Base-by-base conservation (phyloP, 768 basidiomycete species). In the Leccinum pellstonianum region DNA sequence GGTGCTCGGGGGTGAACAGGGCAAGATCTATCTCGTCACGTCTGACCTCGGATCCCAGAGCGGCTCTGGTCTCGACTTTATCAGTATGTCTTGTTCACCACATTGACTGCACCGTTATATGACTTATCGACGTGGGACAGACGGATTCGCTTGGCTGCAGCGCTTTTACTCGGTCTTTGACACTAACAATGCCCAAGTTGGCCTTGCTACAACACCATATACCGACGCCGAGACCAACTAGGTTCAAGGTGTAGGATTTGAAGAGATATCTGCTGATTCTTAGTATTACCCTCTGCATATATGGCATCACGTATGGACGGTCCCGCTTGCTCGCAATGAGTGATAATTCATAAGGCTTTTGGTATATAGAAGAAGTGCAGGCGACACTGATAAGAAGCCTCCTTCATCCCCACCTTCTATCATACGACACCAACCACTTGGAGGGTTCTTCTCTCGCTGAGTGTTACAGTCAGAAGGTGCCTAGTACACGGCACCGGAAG, bases 31-130 rank as follows among this genome's bases (percentile, higher is more conserved):
- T 63, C 76, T 86, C 60, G 77, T 86, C 66, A 74, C 78, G 19
- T 77, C 76, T 21, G 83, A 86, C 65, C 66, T 86, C 46, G 84
- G 85, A 35, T 69, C 67, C 55, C 62, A 64, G 54, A 81, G 77
- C 56, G 86, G 86, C 3, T 72, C 77, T 41, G 86, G 86, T 51
- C 78, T 89, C 15, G 85, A 87, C 73, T 88, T 87, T 68, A 83
- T 87, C 71, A 80, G 82, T 85, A 62, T 17, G 79, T 76, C 21
- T 43, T 43, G n/a, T 43, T 43, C n/a, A 43, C n/a, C 9, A 9
- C 41, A 0, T 19, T n/a, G 8, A 19, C 8, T 43, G 4, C 2
- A 10, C 41, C 9, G 9, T 11, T 7, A 17, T 10, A 10, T 7
- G 19, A 1, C 5, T 43, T 52, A 31, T 54, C 59, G 55, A 63